A percentile compares a stretch with the other conserved stretches of the same genome.
phyloP scores from a whole-genome alignment of 768 basidiomycete species.

The Russula abietina region DNA sequence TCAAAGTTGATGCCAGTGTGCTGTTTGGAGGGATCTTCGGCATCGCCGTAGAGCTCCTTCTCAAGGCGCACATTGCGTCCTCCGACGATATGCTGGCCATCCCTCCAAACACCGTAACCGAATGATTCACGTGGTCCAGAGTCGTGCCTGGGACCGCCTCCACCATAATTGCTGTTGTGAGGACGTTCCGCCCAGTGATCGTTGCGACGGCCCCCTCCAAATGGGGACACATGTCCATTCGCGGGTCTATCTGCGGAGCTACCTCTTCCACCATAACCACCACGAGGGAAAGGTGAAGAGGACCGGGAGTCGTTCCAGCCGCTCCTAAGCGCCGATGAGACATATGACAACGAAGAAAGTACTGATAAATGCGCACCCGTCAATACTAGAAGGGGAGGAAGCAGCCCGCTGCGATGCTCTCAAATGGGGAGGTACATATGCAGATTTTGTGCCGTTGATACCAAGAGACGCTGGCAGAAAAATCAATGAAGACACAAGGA shows the following conservation, averaged over 20 bases:
- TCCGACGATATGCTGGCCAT: conserved; percentile 83
- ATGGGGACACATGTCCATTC: conserved; percentile 34
- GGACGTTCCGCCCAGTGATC: conserved; percentile 33
- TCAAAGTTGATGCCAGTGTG: conserved; percentile 99
- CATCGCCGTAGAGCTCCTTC: conserved; percentile 93
- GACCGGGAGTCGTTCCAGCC: conserved; percentile 72
- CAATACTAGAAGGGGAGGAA: conserved; percentile 41
- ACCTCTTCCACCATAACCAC: conserved; percentile 39
- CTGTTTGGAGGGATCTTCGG: conserved; percentile 77
- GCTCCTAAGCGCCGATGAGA: conserved; percentile 40
- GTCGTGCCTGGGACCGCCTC: conserved; percentile 35
- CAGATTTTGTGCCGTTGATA: conserved; percentile 61
- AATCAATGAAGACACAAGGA: background rate
- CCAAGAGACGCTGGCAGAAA: conserved; percentile 58
- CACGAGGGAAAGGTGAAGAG: conserved; percentile 49
- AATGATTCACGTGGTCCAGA: conserved; percentile 45
- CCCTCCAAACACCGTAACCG: conserved; percentile 78
- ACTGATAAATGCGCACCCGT: conserved; percentile 43
- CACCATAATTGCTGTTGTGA: conserved; percentile 36
- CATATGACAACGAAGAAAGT: conserved; percentile 6
- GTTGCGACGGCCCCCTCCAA: conserved; percentile 40
- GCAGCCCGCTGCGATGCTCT: conserved; percentile 83
- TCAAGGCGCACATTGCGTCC: conserved; percentile 81
- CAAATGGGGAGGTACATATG: conserved; percentile 87
- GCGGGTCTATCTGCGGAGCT: conserved; percentile 39